A percentile compares a stretch with the other conserved stretches of the same genome.
Conservation (phyloP, 768 basidiomycete genomes). For the Tremella fuciformis region DNA sequence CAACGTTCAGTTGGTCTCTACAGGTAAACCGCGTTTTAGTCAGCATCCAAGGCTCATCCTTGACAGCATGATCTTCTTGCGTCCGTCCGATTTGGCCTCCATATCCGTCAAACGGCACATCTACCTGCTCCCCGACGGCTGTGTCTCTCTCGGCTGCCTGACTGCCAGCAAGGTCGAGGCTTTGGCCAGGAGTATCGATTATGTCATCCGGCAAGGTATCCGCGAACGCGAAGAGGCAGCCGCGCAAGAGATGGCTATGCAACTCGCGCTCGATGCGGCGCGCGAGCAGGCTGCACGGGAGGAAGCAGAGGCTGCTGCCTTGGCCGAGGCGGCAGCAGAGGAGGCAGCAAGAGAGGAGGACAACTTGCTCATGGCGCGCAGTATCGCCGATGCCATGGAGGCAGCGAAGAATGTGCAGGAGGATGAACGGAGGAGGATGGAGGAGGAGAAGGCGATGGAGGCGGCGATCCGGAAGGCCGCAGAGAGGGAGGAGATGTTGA, state of each 20-base stretch:
- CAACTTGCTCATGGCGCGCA: slow-evolving; percentile 26
- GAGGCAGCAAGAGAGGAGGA: slow-evolving; percentile 31
- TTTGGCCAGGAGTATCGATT: slow-evolving; percentile 42
- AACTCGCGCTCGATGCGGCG: slow-evolving; percentile 36
- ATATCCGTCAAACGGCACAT: slow-evolving; percentile 42
- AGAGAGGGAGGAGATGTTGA: slow-evolving; percentile 37
- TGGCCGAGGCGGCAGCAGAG: slow-evolving; percentile 15
- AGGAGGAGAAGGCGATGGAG: slow-evolving; percentile 30
- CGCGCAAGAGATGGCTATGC: slow-evolving; percentile 33
- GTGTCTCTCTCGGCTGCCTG: slow-evolving; percentile 48
- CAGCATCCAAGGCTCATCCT: neutral
- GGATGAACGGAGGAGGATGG: slow-evolving; percentile 34
- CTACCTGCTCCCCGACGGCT: slow-evolving; percentile 47
- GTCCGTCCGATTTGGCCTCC: slow-evolving; percentile 31
- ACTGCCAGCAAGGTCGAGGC: slow-evolving; percentile 46
- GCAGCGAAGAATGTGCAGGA: slow-evolving; percentile 31
- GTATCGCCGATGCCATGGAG: slow-evolving; percentile 41
- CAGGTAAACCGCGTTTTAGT: slow-evolving; percentile 60
- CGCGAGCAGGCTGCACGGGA: slow-evolving; percentile 34
- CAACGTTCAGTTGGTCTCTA: slow-evolving; percentile 97
- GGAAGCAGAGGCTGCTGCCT: slow-evolving; percentile 34
- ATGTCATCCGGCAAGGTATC: slow-evolving; percentile 38
- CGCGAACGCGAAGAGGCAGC: slow-evolving; percentile 35
- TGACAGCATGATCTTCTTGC: slow-evolving; percentile 37
- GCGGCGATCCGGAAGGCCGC: slow-evolving; percentile 28